These are phyloP conservation scores for Aspergillus homomorphus DNA, from an alignment of 495 filamentous ascomycete genomes.

Conservation along the genomic window DNA sequence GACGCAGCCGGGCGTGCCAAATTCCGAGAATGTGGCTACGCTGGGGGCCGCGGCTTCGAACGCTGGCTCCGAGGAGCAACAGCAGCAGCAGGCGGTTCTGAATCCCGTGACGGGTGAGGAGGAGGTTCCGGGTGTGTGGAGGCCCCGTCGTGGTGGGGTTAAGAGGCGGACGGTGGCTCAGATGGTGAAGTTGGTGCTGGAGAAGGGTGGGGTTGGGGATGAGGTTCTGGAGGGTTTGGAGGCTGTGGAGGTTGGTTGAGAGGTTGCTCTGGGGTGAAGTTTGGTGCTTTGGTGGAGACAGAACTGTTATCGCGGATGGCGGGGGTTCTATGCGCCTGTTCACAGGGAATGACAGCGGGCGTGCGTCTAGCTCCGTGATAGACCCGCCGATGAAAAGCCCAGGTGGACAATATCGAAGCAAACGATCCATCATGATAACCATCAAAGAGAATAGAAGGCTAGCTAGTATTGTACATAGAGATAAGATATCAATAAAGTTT, in stretches of 20 bases:
- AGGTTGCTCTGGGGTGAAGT: neutral
- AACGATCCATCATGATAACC: neutral
- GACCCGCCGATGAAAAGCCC: neutral
- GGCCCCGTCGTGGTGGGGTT: conserved; percentile 69
- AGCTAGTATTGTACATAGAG: conserved; percentile 5
- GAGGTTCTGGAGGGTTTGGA: conserved; percentile 80
- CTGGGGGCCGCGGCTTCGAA: conserved; percentile 38
- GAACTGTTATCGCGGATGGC: neutral
- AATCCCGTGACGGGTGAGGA: conserved; percentile 43
- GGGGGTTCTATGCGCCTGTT: neutral
- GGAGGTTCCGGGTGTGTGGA: conserved; percentile 72
- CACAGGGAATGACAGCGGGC: neutral
- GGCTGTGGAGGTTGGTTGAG: conserved; percentile 44
- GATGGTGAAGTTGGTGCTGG: conserved; percentile 64
- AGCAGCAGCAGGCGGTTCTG: conserved; percentile 18
- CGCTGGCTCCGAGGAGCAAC: conserved; percentile 8
- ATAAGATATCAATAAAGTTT: neutral
- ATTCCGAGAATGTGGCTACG: conserved; percentile 65
- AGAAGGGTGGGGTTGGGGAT: conserved; percentile 72
- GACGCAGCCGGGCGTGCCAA: conserved; percentile 66
- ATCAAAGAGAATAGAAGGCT: neutral
- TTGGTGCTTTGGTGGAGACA: neutral
- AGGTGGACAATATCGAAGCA: neutral
- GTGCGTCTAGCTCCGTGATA: neutral
- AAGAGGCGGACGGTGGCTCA: conserved; percentile 63